Evolutionary conservation across 2,329 filamentous ascomycete genomes (phyloP).

Genomic region (Claviceps sp.): DNA sequence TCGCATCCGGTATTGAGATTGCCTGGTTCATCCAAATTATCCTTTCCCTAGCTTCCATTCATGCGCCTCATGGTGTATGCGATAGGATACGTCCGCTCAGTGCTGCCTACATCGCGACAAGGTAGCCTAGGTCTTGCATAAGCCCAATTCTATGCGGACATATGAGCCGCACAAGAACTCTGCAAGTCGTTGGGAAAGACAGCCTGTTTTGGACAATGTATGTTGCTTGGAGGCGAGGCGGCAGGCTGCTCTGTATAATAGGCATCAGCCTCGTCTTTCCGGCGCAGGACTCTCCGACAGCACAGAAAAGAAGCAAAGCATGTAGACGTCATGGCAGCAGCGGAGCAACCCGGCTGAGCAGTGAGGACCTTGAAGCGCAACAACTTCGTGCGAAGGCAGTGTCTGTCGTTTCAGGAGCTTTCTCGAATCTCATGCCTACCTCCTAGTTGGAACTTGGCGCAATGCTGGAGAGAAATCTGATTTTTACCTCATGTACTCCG

Average conservation of each 20-base stretch:
- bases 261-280: not conserved
- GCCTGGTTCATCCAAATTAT: not conserved
- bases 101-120: slow-evolving; percentile 1
- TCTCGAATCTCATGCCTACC: not conserved
- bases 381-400: not conserved
- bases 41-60: too few species aligned
- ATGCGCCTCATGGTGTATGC: slow-evolving; percentile 1
- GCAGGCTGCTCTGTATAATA: not conserved
- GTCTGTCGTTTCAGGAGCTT: not conserved
- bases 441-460: not conserved
- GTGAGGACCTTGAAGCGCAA: not conserved
- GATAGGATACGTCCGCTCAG: not conserved
- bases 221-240: not conserved
- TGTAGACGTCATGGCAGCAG: not conserved
- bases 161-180: not conserved
- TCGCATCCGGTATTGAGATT: slow-evolving; percentile 1
- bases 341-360: not conserved
- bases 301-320: not conserved
- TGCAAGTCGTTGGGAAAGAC: not conserved
- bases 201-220: slow-evolving; percentile 3
- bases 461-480: not conserved
- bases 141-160: not conserved
- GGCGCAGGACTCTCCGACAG: not conserved
- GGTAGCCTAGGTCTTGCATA: slow-evolving; percentile 1
- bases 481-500: too few species aligned